Percentiles rank a stretch among this genome's conserved stretches.
Evolutionary conservation across 345 rosid genomes (phyloP).

Genomic region (Linum trigynum): DNA sequence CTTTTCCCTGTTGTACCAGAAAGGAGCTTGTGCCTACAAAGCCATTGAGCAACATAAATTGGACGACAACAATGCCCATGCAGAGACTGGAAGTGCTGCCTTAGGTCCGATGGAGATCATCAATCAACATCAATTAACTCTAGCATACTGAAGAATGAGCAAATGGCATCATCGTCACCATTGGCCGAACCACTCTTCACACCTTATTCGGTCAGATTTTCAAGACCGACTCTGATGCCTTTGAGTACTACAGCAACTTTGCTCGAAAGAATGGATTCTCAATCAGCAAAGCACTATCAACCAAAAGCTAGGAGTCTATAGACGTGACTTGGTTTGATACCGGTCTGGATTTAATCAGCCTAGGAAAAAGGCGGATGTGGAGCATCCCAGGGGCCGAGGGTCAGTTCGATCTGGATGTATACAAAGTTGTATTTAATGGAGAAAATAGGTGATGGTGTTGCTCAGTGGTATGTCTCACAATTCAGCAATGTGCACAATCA

Average conservation of each 20-base stretch:
- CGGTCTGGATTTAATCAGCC: conserved; percentile 94
- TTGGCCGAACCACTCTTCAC: conserved; percentile 42
- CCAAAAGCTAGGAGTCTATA: conserved; percentile 79
- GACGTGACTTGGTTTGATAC: conserved; percentile 90
- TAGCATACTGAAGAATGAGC: conserved; percentile 45
- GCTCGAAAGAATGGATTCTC: conserved; percentile 89
- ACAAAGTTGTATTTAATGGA: conserved; percentile 76
- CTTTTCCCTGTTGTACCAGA: too few relatives aligned
- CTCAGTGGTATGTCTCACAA: conserved; percentile 83
- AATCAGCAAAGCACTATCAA: conserved; percentile 81
- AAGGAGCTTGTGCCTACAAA: conserved; percentile 34
- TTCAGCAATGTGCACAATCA: conserved; percentile 95
- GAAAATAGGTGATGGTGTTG: conserved; percentile 49
- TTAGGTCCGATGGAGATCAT: conserved; percentile 57
- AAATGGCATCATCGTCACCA: conserved; percentile 33
- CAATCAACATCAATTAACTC: conserved; percentile 33
- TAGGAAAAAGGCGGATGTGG: conserved; percentile 77
- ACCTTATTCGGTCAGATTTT: conserved; percentile 82
- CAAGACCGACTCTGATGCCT: conserved; percentile 70
- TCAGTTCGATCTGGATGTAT: conserved; percentile 91
- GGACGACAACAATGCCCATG: conserved; percentile 87
- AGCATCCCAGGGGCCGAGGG: conserved; percentile 88
- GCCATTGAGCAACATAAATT: conserved; percentile 62
- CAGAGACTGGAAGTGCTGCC: conserved; percentile 89
- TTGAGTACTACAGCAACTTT: conserved; percentile 70